These are phyloP conservation scores for Lepidium africanum DNA, from an alignment of 345 rosid genomes.

Conservation along the genomic window DNA sequence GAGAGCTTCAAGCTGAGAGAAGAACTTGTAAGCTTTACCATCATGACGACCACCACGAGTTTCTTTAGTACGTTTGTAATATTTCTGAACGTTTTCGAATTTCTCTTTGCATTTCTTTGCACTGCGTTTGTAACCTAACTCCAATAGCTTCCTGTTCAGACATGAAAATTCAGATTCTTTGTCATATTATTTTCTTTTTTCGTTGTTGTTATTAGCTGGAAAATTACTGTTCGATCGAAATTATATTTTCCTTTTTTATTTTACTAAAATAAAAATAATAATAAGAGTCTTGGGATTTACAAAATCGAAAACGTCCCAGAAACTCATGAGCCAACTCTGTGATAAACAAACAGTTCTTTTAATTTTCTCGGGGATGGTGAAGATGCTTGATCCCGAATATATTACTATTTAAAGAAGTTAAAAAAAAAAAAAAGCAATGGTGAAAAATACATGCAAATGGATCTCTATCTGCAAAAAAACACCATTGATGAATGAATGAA, in stretches of 20 bases:
- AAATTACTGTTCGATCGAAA: slow-evolving; percentile 10
- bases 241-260: background rate
- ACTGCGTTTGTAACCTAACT: slow-evolving; percentile 67
- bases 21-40: slow-evolving; percentile 79
- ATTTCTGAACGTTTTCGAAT: slow-evolving; percentile 92
- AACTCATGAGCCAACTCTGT: slow-evolving; percentile 21
- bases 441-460: slow-evolving; percentile 46
- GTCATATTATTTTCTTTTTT: background rate
- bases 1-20: slow-evolving; percentile 76
- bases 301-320: slow-evolving; percentile 34
- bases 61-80: slow-evolving; percentile 87
- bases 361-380: slow-evolving; percentile 24
- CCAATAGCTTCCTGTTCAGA: slow-evolving; percentile 64
- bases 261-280: background rate
- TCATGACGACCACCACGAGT: slow-evolving; percentile 80
- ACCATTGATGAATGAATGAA: slow-evolving; percentile 5
- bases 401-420: background rate
- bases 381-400: slow-evolving; percentile 26
- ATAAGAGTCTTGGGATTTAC: slow-evolving; percentile 50
- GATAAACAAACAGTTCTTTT: slow-evolving; percentile 19
- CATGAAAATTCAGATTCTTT: slow-evolving; percentile 1
- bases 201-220: background rate
- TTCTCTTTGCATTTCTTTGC: slow-evolving; percentile 92
- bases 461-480: slow-evolving; percentile 16
- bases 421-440: slow-evolving; percentile 17